These are phyloP conservation scores for Pseudopyricularia cyperi DNA, from an alignment of 2,329 filamentous ascomycete species.

Conservation along the genomic window DNA sequence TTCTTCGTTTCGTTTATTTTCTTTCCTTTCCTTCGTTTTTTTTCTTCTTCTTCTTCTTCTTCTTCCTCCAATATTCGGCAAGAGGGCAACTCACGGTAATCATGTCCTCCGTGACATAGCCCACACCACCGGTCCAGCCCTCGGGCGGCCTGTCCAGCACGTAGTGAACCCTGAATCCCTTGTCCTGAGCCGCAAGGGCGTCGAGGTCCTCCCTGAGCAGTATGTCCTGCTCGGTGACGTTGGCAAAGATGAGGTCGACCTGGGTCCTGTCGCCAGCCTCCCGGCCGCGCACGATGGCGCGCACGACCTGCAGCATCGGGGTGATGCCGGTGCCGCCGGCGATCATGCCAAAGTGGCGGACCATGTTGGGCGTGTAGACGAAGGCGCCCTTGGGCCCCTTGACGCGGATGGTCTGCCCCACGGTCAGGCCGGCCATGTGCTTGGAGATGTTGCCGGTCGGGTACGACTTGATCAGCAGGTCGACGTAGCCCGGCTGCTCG, in stretches of 20 bases:
- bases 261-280: slow-evolving; percentile 75
- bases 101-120: slow-evolving; percentile 93
- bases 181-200: slow-evolving; percentile 62
- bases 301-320: slow-evolving; percentile 93
- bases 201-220: slow-evolving; percentile 88
- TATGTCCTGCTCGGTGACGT: slow-evolving; percentile 87
- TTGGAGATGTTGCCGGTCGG: slow-evolving; percentile 95
- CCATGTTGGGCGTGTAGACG: slow-evolving; percentile 95
- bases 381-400: slow-evolving; percentile 94
- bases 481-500: slow-evolving; percentile 81
- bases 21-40: no score
- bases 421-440: slow-evolving; percentile 68
- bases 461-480: slow-evolving; percentile 96
- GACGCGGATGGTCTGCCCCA: slow-evolving; percentile 82
- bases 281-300: slow-evolving; percentile 76
- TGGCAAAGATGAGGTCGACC: slow-evolving; percentile 92
- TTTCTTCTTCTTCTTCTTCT: no score
- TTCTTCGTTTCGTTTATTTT: no score
- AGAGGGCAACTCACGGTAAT: slow-evolving; percentile 64
- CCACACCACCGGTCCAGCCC: slow-evolving; percentile 82
- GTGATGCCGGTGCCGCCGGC: slow-evolving; percentile 96
- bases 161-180: slow-evolving; percentile 78
- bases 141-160: slow-evolving; percentile 92
- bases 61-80: no score
- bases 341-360: slow-evolving; percentile 93